Conservation (phyloP, 148 eudicot genomes). For the Silene conica region DNA sequence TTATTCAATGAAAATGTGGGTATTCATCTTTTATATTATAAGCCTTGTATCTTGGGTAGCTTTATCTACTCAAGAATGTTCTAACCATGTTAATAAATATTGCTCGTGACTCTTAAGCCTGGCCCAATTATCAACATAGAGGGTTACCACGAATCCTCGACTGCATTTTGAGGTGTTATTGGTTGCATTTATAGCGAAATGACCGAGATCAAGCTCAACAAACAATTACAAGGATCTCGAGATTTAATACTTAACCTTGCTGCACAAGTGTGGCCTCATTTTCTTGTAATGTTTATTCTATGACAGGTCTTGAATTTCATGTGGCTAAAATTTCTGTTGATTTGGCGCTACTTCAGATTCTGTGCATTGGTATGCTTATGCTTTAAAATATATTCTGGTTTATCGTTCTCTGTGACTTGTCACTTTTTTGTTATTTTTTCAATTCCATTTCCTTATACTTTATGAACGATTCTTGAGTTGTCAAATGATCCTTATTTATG, state of each 20-base stretch:
- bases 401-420: no score
- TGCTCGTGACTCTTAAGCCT: not conserved
- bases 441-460: not conserved
- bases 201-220: not conserved
- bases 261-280: constrained; percentile 1
- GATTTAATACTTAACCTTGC: no score
- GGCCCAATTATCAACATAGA: not conserved
- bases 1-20: not conserved
- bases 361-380: constrained; percentile 90
- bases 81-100: not conserved
- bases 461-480: not conserved
- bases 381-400: no score
- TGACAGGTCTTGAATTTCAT: constrained; percentile 87
- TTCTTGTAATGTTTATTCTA: constrained; percentile 11
- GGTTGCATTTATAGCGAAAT: not conserved
- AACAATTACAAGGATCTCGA: not conserved
- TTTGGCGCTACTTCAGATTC: constrained; percentile 95
- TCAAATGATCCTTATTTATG: not conserved
- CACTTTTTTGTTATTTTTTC: no score
- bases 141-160: not conserved
- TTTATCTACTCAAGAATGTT: constrained; percentile 1
- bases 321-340: constrained; percentile 94
- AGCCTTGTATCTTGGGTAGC: not conserved
- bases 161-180: not conserved
- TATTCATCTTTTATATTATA: not conserved